phyloP scores from a whole-genome alignment of 441 rosid genomes.

The Isatis lusitanica region DNA sequence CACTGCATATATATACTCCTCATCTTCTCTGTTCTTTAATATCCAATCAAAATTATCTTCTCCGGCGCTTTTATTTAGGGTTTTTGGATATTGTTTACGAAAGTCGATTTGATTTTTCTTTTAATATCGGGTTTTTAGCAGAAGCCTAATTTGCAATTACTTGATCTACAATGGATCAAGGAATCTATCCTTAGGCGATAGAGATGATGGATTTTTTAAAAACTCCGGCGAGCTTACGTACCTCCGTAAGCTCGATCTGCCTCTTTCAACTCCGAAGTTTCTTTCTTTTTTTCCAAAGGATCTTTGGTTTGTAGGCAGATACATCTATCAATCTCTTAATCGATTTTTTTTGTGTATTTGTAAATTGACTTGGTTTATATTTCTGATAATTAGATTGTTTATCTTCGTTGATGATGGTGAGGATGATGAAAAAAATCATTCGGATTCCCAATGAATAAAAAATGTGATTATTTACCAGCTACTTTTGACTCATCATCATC shows the following conservation, averaged over 20 bases:
- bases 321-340: constrained; percentile 4
- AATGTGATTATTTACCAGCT: constrained; percentile 38
- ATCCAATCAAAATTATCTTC: not conserved
- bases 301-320: not conserved
- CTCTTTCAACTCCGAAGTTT: not conserved
- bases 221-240: constrained; percentile 5
- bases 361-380: no score
- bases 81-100: not conserved
- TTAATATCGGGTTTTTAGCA: not conserved
- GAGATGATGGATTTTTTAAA: constrained; percentile 13
- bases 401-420: constrained; percentile 17
- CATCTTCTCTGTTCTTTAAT: not conserved
- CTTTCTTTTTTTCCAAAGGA: not conserved
- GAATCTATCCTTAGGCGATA: constrained; percentile 34
- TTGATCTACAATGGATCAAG: constrained; percentile 25
- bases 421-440: constrained; percentile 39
- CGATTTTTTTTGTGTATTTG: not conserved
- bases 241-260: constrained; percentile 24
- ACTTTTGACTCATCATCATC: constrained; percentile 36
- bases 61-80: not conserved
- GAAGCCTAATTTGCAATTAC: constrained; percentile 32
- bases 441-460: constrained; percentile 39
- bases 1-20: not conserved
- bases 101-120: not conserved
- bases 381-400: no score